Evolutionary conservation across 1,139 yeast genomes (phyloP).

Genomic region (Debaryomyces psychrophilus): DNA sequence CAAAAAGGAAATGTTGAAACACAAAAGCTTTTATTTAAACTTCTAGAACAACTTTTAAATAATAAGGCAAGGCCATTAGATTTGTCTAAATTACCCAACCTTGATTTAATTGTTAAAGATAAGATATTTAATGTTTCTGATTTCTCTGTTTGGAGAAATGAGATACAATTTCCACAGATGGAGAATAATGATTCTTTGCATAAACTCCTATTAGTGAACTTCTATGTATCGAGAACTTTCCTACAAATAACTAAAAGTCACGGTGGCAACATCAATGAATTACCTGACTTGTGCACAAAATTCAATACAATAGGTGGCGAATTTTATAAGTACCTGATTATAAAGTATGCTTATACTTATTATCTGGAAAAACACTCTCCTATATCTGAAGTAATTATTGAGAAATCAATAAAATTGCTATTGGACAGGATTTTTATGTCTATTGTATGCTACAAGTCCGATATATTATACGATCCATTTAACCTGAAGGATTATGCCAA

Average conservation of each 20-base stretch:
- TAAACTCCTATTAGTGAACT: slow-evolving; percentile 20
- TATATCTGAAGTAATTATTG: background rate
- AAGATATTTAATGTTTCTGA: background rate
- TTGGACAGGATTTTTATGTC: slow-evolving; percentile 24
- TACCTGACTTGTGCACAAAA: slow-evolving; percentile 17
- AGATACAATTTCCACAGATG: slow-evolving; percentile 5
- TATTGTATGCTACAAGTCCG: slow-evolving; percentile 16
- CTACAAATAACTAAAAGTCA: slow-evolving; percentile 9
- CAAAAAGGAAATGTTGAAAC: background rate
- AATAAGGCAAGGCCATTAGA: slow-evolving; percentile 2
- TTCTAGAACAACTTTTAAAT: slow-evolving; percentile 2
- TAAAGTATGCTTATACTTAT: slow-evolving; percentile 10
- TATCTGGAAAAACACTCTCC: background rate
- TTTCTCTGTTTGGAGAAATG: slow-evolving; percentile 9
- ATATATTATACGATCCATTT: slow-evolving; percentile 16
- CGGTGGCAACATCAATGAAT: slow-evolving; percentile 10
- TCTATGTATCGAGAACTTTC: slow-evolving; percentile 20
- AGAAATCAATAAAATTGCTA: slow-evolving; percentile 12
- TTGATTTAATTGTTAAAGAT: slow-evolving; percentile 2
- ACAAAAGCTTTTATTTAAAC: background rate
- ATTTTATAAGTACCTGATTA: slow-evolving; percentile 19
- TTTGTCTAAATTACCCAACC: slow-evolving; percentile 4
- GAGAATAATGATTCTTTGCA: slow-evolving; percentile 11
- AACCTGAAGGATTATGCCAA: slow-evolving; percentile 13
- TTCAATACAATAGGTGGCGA: slow-evolving; percentile 23